Conservation (phyloP, 371 early-diverging fungal genomes). For the Furculomyces boomerangus region DNA sequence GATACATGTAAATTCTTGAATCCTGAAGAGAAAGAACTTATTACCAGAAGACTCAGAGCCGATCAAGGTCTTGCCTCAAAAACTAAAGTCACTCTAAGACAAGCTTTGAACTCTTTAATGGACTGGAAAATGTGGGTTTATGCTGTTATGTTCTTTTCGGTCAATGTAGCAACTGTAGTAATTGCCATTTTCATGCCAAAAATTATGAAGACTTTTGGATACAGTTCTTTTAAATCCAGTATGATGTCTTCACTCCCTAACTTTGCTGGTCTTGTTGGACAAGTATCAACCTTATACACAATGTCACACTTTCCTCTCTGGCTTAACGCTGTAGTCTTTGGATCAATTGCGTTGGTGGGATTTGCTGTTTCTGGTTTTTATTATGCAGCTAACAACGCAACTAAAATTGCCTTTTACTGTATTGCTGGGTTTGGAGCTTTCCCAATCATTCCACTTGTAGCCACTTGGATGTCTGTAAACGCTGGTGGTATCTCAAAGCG, state of each 20-base stretch:
- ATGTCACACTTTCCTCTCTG: not conserved
- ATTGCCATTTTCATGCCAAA: conserved; percentile 1
- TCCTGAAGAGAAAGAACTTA: conserved; percentile 31
- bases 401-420: not conserved
- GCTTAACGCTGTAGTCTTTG: conserved; percentile 12
- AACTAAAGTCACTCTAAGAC: conserved; percentile 5
- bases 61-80: conserved; percentile 10
- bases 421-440: conserved; percentile 2
- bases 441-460: conserved; percentile 1
- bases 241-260: conserved; percentile 2
- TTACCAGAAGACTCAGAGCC: conserved; percentile 28
- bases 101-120: conserved; percentile 9
- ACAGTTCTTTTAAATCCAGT: not conserved
- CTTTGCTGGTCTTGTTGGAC: conserved; percentile 4
- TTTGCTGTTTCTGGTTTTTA: conserved; percentile 5
- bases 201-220: conserved; percentile 3
- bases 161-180: not conserved
- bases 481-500: conserved; percentile 3
- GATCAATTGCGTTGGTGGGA: not conserved
- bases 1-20: conserved; percentile 36
- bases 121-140: conserved; percentile 8
- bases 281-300: conserved; percentile 1
- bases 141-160: conserved; percentile 3
- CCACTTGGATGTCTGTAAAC: conserved; percentile 6
- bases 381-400: not conserved